Percentiles rank a stretch among this genome's conserved stretches.
These are phyloP conservation scores for Friedmanniomyces simplex DNA, from an alignment of 495 filamentous ascomycete species.

Conservation along the genomic window DNA sequence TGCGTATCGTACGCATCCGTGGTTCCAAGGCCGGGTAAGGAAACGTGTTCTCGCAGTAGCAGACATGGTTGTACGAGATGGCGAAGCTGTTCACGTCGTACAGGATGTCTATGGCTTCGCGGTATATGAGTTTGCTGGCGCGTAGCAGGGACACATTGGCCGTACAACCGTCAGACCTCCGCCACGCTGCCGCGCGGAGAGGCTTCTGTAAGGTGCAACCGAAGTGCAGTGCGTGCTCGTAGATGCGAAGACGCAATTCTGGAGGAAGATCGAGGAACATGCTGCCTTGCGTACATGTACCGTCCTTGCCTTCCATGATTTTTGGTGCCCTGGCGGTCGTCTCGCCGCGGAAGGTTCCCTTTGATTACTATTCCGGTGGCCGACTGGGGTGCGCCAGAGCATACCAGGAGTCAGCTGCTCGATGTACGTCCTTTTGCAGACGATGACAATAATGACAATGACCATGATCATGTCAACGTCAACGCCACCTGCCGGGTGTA, in stretches of 20 bases:
- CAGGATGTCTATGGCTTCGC: constrained; percentile 1
- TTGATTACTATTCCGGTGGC: too few species aligned
- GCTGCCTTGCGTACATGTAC: neutral
- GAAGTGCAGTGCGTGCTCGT: constrained; percentile 3
- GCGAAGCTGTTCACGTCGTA: constrained; percentile 9
- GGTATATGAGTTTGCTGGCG: neutral
- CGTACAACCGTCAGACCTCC: neutral
- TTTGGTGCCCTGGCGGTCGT: too few species aligned
- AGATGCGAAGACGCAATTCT: constrained; percentile 1
- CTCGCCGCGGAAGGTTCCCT: too few species aligned
- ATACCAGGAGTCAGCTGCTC: too few species aligned
- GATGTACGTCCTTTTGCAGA: too few species aligned
- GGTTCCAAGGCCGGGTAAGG: neutral
- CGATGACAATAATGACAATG: too few species aligned
- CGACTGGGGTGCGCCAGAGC: too few species aligned
- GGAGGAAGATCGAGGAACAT: neutral
- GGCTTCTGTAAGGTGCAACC: neutral
- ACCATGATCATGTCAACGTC: neutral
- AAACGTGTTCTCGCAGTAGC: constrained; percentile 5
- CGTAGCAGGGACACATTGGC: neutral
- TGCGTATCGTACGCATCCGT: neutral
- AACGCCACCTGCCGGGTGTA: neutral
- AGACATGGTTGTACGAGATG: constrained; percentile 2
- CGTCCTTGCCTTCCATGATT: neutral
- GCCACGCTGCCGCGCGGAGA: neutral